Evolutionary conservation across 1,284 basidiomycete species (phyloP).

Genomic region (Pseudozyma flocculosa): DNA sequence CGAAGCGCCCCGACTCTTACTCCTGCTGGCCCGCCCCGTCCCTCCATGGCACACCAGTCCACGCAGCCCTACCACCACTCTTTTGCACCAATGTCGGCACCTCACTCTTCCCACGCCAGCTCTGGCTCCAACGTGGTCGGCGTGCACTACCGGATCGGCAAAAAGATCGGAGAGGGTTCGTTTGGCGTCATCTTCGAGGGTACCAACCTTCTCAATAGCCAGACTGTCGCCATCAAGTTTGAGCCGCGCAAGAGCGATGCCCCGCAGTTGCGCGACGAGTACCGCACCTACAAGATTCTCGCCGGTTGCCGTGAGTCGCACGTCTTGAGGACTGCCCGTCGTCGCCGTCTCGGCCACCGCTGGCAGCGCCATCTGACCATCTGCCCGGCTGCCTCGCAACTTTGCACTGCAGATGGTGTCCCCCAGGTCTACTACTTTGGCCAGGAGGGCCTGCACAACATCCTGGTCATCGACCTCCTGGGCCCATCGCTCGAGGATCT

Average conservation of each 20-base stretch:
- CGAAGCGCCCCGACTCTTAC: too few species aligned
- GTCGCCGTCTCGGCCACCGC: too few species aligned
- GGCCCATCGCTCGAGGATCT: slow-evolving; percentile 90
- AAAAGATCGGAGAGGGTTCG: slow-evolving; percentile 67
- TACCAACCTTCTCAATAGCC: slow-evolving; percentile 89
- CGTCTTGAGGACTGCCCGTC: too few species aligned
- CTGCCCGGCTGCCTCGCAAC: neutral
- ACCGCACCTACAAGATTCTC: slow-evolving; percentile 92
- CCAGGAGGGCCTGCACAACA: slow-evolving; percentile 95
- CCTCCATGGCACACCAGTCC: slow-evolving; percentile 15
- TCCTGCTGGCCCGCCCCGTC: too few species aligned
- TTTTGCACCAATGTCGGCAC: slow-evolving; percentile 42
- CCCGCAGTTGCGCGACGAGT: slow-evolving; percentile 92
- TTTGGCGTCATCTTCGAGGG: slow-evolving; percentile 98
- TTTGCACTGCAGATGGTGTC: slow-evolving; percentile 70
- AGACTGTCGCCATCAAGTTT: slow-evolving; percentile 97
- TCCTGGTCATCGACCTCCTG: slow-evolving; percentile 91
- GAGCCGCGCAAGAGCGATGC: slow-evolving; percentile 95
- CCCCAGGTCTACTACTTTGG: slow-evolving; percentile 97
- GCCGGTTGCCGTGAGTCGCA: slow-evolving; percentile 84
- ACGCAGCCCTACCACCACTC: slow-evolving; percentile 32
- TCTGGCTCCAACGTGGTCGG: slow-evolving; percentile 58
- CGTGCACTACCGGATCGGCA: slow-evolving; percentile 80
- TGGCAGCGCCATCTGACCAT: slow-evolving; percentile 4
- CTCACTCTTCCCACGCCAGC: slow-evolving; percentile 46